A percentile compares a stretch with the other conserved stretches of the same genome.
Conservation (phyloP, 805 yeast species). For the Yarrowia osloensis region DNA sequence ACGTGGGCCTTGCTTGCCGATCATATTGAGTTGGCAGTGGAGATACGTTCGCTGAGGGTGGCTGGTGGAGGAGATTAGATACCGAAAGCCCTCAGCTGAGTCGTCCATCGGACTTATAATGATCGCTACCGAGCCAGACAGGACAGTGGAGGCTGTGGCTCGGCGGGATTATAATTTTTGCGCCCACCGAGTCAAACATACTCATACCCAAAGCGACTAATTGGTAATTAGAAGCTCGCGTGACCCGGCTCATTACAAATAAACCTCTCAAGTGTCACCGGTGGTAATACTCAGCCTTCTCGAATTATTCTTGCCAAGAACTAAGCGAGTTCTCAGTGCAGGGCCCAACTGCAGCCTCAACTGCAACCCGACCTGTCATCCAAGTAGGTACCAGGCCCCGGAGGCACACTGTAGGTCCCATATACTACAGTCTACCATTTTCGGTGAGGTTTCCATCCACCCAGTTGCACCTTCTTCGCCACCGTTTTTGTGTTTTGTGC, state of each 20-base stretch:
- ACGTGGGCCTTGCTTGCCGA: background rate
- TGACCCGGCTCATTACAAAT: background rate
- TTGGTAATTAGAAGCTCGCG: background rate
- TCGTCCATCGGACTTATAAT: background rate
- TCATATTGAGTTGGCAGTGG: background rate
- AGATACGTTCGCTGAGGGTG: too few relatives aligned
- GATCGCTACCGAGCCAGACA: background rate
- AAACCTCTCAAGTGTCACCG: background rate
- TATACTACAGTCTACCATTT: background rate
- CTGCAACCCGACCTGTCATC: background rate
- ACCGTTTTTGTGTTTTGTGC: background rate
- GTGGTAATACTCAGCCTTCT: background rate
- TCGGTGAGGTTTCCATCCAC: background rate
- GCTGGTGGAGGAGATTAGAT: background rate
- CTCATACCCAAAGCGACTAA: background rate
- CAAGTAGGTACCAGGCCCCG: background rate
- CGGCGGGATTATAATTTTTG: too few relatives aligned
- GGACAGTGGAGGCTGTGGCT: background rate
- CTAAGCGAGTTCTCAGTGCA: background rate
- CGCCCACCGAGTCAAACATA: background rate
- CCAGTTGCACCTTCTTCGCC: background rate
- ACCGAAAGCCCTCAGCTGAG: background rate
- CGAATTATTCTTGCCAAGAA: background rate
- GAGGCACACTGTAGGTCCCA: background rate
- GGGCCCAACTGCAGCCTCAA: background rate